Evolutionary conservation across 495 filamentous ascomycete species (phyloP), one percentile per base, ranked within the genome.

Genomic region (Pseudevernia furfuracea): DNA sequence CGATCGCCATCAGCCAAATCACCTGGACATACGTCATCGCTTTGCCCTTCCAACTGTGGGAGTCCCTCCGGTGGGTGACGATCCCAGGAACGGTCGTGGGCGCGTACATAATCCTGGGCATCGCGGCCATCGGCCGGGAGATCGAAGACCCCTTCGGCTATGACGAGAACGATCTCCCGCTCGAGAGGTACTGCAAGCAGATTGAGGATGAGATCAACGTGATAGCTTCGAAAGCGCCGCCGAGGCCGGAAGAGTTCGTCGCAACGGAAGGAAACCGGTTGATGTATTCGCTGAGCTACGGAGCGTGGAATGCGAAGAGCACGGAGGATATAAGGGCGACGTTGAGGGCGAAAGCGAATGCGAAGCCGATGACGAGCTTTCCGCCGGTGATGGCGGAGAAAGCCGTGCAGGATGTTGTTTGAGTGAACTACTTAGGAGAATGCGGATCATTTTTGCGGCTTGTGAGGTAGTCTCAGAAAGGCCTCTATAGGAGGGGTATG

Each of bases 101-200:
- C 23, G 88, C 90, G 9, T 95, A 96, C 72, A 94, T 95, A 66
- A 93, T 96, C 71, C 82, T 96, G 65, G 91, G 89, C n/a, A 85
- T 96, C 63, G 86, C 89, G 48, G 85, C 89, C 70, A 91, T 92
- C 68, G 89, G 91, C 30, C 84, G 85, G 68, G 89, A 95, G 75
- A 88, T 96, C 68, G 91, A 96, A 73, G 91, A 95, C 72, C 91
- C 90, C 11, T 95, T 96, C 74, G 90, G 91, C 34, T 77, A 85
- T 59, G 91, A 95, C 72, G 89, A 91, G 66, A 95, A 95, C 71
- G 91, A 96, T 72, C 79, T 96, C 19, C 88, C 89, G 12, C 81
- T 95, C 1, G 89, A 92, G 72, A 76, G 77, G 1, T 95, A 87
- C 78, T 93, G 90, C 73, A 79, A 84, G 12, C 84, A 88, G 68